Conservation (phyloP, 139 green algal genomes). For the Tetraselmis striata region DNA sequence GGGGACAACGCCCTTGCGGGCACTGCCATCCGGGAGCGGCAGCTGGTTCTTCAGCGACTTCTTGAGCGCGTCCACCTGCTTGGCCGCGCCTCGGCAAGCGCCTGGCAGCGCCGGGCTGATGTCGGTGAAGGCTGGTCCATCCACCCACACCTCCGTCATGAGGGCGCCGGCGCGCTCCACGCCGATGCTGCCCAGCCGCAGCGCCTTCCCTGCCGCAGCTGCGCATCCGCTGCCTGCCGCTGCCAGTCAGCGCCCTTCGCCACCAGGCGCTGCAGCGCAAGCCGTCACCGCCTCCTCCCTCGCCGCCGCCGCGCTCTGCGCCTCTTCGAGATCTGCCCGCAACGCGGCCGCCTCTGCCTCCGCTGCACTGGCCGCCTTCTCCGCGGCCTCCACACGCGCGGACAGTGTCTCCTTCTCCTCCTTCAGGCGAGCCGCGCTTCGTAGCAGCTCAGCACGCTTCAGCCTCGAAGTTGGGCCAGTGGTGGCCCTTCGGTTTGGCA, state of each 20-base stretch:
- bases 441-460: not conserved
- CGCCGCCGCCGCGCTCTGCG: not conserved
- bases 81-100: conserved; percentile 33
- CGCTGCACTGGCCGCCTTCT: not conserved
- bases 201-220: conserved; percentile 19
- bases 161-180: conserved; percentile 26
- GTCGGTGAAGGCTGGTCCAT: conserved; percentile 62
- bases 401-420: not conserved
- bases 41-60: conserved; percentile 44
- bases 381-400: not conserved
- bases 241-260: not conserved
- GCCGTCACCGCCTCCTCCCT: not conserved
- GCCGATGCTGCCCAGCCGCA: conserved; percentile 31
- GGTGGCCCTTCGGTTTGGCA: not conserved
- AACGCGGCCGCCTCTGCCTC: conserved; percentile 1
- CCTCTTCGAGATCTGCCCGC: not conserved
- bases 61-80: conserved; percentile 53
- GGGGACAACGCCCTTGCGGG: not conserved
- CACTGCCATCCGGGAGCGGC: not conserved
- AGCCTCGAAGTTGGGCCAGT: not conserved
- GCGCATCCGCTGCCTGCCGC: not conserved
- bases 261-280: not conserved
- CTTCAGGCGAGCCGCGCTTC: not conserved
- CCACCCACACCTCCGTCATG: conserved; percentile 65
- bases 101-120: conserved; percentile 26